Evolutionary conservation across 305 asterid species (phyloP), one percentile per base, ranked within the genome.

Genomic region (Rubia occidens): DNA sequence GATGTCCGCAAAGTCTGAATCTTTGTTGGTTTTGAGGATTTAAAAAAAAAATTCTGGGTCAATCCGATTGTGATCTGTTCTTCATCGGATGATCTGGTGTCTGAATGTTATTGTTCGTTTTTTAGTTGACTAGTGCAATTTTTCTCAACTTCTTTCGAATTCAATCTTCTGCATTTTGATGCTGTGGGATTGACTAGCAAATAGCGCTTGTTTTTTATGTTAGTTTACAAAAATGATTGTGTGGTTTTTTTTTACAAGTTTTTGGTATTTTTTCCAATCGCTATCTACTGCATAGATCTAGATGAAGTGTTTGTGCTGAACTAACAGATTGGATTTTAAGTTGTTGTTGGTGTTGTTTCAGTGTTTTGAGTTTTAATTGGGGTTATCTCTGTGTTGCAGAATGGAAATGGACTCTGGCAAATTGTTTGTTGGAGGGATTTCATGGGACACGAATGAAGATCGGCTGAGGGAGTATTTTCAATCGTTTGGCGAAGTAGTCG

Each of bases 371-470:
- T 51, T 20, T 51, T 20, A 51, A 5, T 51, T 51, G 8, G 58
- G n/a, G 15, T 71, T 3, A 39, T 7, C 35, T 74, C 44, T 74
- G 24, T 60, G 18, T 62, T 62, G 77, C 78, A 78, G 75, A 78
- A 82, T 85, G 95, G 89, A 85, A 82, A 84, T 86, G 87, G 93
- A 88, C 69, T 79, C 86, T 29, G 95, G 96, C 35, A 90, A 90
- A 82, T 70, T 90, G 73, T 90, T 90, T 49, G 71, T 90, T 70
- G 95, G 94, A 75, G 96, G 95, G 70, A 88, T 90, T 76, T 90
- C 95, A 8, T 90, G 94, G 95, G 95, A 90, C 72, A 90, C 96
- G 1, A 84, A 76, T 66, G 96, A 88, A 71, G 94, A 86, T 53
- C 86, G 87, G 45, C 78, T 90, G 32, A 80, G 78, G 64, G 88